Conservation (phyloP, 352 stramenopile species). For the Thalassiosira livingstoniorum region DNA sequence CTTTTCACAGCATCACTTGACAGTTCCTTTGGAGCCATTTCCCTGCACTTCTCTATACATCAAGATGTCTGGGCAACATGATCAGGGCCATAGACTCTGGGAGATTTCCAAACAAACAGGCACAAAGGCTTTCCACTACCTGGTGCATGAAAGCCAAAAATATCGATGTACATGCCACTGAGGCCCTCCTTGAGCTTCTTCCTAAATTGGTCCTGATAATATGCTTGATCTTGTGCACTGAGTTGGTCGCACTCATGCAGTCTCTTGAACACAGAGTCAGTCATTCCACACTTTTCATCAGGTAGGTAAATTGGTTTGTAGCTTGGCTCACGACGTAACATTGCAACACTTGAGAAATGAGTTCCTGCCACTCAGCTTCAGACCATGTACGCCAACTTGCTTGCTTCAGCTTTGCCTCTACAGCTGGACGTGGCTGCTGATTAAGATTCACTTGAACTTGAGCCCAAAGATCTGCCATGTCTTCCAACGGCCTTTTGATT, state of each 20-base stretch:
- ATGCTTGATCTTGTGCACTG: background rate
- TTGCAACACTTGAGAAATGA: too few species aligned
- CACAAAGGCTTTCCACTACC: background rate
- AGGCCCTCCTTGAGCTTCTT: background rate
- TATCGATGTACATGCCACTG: background rate
- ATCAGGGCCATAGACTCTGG: background rate
- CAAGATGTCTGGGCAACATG: background rate
- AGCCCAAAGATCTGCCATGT: too few species aligned
- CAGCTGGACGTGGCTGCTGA: too few species aligned
- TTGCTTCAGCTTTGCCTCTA: too few species aligned
- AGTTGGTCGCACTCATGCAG: background rate
- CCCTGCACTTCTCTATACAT: background rate
- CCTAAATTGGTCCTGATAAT: background rate
- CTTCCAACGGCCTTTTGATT: too few species aligned
- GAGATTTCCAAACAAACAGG: background rate
- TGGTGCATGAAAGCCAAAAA: background rate
- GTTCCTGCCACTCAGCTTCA: too few species aligned
- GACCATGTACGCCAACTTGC: too few species aligned
- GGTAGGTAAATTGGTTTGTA: constrained; percentile 3
- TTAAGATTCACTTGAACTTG: too few species aligned
- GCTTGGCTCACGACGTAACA: too few species aligned
- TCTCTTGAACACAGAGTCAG: background rate
- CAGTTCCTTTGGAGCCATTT: background rate
- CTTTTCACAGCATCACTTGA: background rate
- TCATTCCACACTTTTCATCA: background rate